Evolutionary conservation across 2,329 filamentous ascomycete species (phyloP).

Genomic region (Cadophora luteo-olivacea): DNA sequence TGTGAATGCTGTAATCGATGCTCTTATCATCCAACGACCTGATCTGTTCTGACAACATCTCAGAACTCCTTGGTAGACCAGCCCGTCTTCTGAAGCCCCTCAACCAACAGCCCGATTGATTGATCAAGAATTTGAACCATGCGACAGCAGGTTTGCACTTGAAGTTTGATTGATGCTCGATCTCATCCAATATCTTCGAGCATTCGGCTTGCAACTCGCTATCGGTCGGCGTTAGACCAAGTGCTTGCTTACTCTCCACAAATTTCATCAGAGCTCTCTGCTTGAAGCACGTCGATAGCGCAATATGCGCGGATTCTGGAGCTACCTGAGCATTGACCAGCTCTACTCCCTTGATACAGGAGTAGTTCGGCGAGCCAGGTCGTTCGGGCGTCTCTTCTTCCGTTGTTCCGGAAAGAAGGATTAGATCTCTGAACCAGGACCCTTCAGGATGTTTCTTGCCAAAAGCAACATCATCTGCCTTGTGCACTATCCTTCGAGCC

Average conservation of each 20-base stretch:
- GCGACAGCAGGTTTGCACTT: constrained; percentile 49
- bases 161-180: constrained; percentile 52
- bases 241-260: constrained; percentile 37
- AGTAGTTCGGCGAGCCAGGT: constrained; percentile 7
- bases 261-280: constrained; percentile 37
- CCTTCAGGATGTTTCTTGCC: constrained; percentile 43
- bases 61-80: constrained; percentile 62
- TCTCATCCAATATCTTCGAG: constrained; percentile 62
- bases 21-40: constrained; percentile 60
- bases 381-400: constrained; percentile 16
- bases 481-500: constrained; percentile 64
- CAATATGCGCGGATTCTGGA: constrained; percentile 24
- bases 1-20: constrained; percentile 66
- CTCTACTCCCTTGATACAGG: constrained; percentile 30
- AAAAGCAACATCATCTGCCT: constrained; percentile 56
- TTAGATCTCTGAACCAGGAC: constrained; percentile 65
- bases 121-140: constrained; percentile 62
- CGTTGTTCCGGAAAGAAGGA: constrained; percentile 53
- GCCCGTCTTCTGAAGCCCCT: constrained; percentile 61
- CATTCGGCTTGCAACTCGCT: constrained; percentile 65
- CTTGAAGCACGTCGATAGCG: constrained; percentile 35
- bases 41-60: constrained; percentile 55
- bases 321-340: constrained; percentile 20
- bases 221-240: constrained; percentile 66
- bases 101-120: constrained; percentile 60